Conservation (phyloP, 768 basidiomycete genomes). For the Sarcodon sp. region DNA sequence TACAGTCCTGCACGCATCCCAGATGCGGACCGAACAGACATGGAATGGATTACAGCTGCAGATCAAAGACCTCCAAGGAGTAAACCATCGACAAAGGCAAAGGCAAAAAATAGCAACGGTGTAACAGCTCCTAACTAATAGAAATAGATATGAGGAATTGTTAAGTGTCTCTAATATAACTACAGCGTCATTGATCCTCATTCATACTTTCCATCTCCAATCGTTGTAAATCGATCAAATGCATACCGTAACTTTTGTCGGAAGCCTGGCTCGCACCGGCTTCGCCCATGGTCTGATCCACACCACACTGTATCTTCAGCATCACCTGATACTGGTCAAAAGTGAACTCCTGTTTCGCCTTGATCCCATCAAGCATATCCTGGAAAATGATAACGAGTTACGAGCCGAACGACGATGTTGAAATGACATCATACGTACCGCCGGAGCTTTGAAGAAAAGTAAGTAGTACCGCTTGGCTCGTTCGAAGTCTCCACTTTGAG, state of each 20-base stretch:
- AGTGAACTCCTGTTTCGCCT: slow-evolving; percentile 48
- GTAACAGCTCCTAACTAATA: no score
- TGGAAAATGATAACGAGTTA: slow-evolving; percentile 15
- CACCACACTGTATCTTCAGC: slow-evolving; percentile 80
- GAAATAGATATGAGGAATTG: no score
- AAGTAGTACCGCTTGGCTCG: slow-evolving; percentile 72
- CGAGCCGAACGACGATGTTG: background rate
- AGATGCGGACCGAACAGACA: slow-evolving; percentile 3
- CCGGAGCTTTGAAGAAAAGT: slow-evolving; percentile 61
- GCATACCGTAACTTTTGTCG: slow-evolving; percentile 74
- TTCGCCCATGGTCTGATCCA: slow-evolving; percentile 48
- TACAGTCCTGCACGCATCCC: slow-evolving; percentile 1
- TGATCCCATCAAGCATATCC: slow-evolving; percentile 70
- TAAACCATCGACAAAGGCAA: no score
- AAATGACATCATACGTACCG: slow-evolving; percentile 30
- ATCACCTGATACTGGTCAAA: slow-evolving; percentile 93
- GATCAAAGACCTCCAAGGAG: slow-evolving; percentile 6
- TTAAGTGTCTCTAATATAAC: background rate
- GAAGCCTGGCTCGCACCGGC: slow-evolving; percentile 34
- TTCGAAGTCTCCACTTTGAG: slow-evolving; percentile 55
- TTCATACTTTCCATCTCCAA: slow-evolving; percentile 42
- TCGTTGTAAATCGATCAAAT: slow-evolving; percentile 83
- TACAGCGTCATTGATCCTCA: slow-evolving; percentile 2
- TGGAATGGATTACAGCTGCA: slow-evolving; percentile 8
- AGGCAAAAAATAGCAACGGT: no score